These are phyloP conservation scores for Tulasnella calospora DNA, from an alignment of 768 basidiomycete genomes.

Conservation along the genomic window DNA sequence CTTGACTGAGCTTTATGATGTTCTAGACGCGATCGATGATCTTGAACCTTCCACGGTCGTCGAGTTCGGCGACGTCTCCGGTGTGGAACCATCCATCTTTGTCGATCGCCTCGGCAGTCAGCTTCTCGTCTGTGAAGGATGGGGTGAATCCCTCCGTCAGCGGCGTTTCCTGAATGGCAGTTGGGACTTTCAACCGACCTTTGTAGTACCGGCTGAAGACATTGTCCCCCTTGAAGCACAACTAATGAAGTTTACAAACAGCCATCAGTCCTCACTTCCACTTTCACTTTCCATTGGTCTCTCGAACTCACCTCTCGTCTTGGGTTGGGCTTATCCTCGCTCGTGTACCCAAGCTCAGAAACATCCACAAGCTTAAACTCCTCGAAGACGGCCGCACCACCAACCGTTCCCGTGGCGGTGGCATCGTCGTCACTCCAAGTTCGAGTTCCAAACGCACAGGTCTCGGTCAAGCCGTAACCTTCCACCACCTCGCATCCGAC, in stretches of 20 bases:
- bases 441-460: not conserved
- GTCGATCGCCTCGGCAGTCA: conserved; percentile 73
- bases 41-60: conserved; percentile 70
- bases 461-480: conserved; percentile 21
- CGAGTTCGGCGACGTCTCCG: conserved; percentile 82
- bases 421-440: conserved; percentile 44
- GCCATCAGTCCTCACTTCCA: not conserved
- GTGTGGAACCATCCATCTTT: conserved; percentile 90
- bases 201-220: conserved; percentile 70
- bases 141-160: not conserved
- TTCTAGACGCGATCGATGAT: conserved; percentile 99
- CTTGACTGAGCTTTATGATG: conserved; percentile 97
- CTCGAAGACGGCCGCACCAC: conserved; percentile 65
- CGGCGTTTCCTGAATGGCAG: not conserved
- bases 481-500: conserved; percentile 45
- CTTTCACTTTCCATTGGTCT: not conserved
- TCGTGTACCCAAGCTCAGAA: conserved; percentile 78
- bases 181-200: conserved; percentile 44
- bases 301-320: conserved; percentile 58
- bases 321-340: conserved; percentile 82
- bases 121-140: conserved; percentile 59
- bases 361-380: conserved; percentile 91
- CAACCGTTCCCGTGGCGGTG: conserved; percentile 68
- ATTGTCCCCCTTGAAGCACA: conserved; percentile 63
- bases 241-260: conserved; percentile 36